Evolutionary conservation across 1,139 yeast species (phyloP).

Genomic region (Nakaseomyces kungkrabaensis): DNA sequence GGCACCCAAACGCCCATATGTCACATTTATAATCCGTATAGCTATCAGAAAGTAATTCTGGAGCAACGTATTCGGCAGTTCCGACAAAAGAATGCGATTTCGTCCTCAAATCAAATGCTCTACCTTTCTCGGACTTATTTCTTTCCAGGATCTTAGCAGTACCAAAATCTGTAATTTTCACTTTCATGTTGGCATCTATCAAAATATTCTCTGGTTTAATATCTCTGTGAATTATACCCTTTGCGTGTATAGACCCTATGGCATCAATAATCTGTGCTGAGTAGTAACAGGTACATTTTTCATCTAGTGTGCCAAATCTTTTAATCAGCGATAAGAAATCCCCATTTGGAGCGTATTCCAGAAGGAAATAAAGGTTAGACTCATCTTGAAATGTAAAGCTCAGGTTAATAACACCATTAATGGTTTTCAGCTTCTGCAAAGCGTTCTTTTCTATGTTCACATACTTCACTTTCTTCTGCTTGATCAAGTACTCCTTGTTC

Average conservation of each 20-base stretch:
- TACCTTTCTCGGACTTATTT: slow-evolving; percentile 34
- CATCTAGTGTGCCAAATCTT: slow-evolving; percentile 44
- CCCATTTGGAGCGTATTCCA: slow-evolving; percentile 71
- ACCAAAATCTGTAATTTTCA: slow-evolving; percentile 90
- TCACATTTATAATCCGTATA: slow-evolving; percentile 80
- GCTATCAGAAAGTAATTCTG: slow-evolving; percentile 75
- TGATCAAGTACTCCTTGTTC: slow-evolving; percentile 61
- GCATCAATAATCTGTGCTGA: slow-evolving; percentile 77
- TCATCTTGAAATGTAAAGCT: slow-evolving; percentile 72
- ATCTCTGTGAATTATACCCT: slow-evolving; percentile 85
- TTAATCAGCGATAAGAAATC: slow-evolving; percentile 53
- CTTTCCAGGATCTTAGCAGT: slow-evolving; percentile 71
- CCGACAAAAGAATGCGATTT: slow-evolving; percentile 76
- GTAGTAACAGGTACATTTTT: slow-evolving; percentile 42
- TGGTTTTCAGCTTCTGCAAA: slow-evolving; percentile 53
- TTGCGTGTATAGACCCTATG: slow-evolving; percentile 67
- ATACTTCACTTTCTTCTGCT: slow-evolving; percentile 66
- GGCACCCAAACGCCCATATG: slow-evolving; percentile 93
- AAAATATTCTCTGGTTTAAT: slow-evolving; percentile 85
- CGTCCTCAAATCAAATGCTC: slow-evolving; percentile 40
- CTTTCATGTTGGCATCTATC: slow-evolving; percentile 64
- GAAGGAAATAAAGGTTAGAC: slow-evolving; percentile 55
- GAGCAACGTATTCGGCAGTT: slow-evolving; percentile 68
- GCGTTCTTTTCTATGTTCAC: slow-evolving; percentile 70
- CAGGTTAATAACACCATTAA: slow-evolving; percentile 59